Conservation (phyloP, 2,329 filamentous ascomycete genomes). For the Ophiostoma piceae region DNA sequence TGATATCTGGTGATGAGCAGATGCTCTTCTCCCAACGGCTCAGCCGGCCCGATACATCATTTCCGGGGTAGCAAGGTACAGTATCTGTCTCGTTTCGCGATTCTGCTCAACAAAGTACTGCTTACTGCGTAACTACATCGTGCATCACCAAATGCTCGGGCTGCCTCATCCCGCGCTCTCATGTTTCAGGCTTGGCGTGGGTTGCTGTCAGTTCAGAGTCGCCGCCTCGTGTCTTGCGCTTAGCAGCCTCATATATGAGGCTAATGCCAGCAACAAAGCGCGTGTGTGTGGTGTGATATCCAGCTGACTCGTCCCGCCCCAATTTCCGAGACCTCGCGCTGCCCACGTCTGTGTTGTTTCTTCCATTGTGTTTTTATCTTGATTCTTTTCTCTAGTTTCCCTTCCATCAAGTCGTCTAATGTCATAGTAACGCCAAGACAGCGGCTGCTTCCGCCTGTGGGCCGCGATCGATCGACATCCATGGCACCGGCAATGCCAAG, state of each 20-base stretch:
- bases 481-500: neutral
- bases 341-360: neutral
- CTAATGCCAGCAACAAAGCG: neutral
- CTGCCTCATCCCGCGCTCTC: conserved; percentile 11
- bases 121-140: neutral
- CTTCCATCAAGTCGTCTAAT: neutral
- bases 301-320: neutral
- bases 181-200: neutral
- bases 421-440: neutral
- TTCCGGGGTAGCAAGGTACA: neutral
- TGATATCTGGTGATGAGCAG: neutral
- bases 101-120: neutral
- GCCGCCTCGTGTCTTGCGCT: neutral
- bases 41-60: neutral
- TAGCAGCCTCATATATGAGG: neutral
- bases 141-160: neutral
- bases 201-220: neutral
- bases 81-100: neutral
- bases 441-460: conserved; percentile 10
- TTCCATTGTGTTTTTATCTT: neutral
- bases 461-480: conserved; percentile 8
- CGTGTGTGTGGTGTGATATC: conserved; percentile 4
- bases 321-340: neutral
- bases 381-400: neutral
- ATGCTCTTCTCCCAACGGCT: neutral